Conservation (phyloP, 2,329 filamentous ascomycete genomes). For the Penicillium sumatraense region DNA sequence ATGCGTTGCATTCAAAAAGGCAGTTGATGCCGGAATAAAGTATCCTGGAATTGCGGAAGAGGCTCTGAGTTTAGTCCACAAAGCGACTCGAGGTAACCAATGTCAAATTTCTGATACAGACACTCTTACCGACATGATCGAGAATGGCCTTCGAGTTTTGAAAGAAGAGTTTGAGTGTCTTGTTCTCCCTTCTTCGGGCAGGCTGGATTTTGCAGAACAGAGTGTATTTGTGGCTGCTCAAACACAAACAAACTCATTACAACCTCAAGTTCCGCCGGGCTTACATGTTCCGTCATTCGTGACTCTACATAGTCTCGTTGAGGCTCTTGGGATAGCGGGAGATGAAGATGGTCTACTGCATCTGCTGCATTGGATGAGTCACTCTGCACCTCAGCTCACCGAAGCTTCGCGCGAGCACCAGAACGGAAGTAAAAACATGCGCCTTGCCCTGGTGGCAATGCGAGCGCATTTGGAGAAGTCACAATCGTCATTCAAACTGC, state of each 20-base stretch:
- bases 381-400: slow-evolving; percentile 36
- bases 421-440: slow-evolving; percentile 45
- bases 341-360: slow-evolving; percentile 46
- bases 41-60: slow-evolving; percentile 32
- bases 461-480: slow-evolving; percentile 46
- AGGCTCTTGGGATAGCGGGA: slow-evolving; percentile 44
- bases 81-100: slow-evolving; percentile 7
- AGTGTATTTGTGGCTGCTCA: slow-evolving; percentile 16
- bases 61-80: slow-evolving; percentile 30
- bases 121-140: slow-evolving; percentile 35
- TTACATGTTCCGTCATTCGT: slow-evolving; percentile 44
- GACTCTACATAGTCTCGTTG: slow-evolving; percentile 47
- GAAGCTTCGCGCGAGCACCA: slow-evolving; percentile 38
- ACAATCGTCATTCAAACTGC: slow-evolving; percentile 34
- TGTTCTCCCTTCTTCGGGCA: slow-evolving; percentile 34
- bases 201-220: slow-evolving; percentile 26
- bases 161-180: slow-evolving; percentile 42
- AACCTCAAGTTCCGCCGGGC: slow-evolving; percentile 33
- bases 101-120: neutral
- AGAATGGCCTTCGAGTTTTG: slow-evolving; percentile 35
- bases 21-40: slow-evolving; percentile 38
- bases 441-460: slow-evolving; percentile 45
- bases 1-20: slow-evolving; percentile 41
- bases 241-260: slow-evolving; percentile 11
- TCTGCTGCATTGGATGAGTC: slow-evolving; percentile 49